Conservation (phyloP, 345 rosid genomes). For the Camelina hispida region DNA sequence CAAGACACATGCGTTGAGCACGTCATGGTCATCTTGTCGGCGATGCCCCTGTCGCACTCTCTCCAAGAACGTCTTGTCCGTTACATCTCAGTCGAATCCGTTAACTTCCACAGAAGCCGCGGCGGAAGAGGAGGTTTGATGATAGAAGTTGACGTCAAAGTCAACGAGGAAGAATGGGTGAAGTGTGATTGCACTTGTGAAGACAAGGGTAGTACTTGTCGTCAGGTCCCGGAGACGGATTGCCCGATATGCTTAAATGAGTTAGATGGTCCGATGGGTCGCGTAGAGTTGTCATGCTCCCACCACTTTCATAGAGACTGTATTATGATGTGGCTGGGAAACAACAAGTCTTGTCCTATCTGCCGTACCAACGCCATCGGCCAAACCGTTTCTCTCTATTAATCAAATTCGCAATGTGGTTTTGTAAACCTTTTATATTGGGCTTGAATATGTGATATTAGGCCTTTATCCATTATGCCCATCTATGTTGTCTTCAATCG, state of each 20-base stretch:
- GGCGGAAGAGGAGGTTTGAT: background rate
- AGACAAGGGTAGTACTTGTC: background rate
- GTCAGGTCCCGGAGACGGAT: background rate
- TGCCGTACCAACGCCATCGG: conserved; percentile 21
- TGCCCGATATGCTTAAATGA: conserved; percentile 17
- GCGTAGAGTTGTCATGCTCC: conserved; percentile 22
- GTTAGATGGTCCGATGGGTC: background rate
- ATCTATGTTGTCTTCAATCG: background rate
- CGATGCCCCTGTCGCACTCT: conserved; percentile 7
- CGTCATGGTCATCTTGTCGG: conserved; percentile 32
- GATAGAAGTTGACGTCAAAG: conserved; percentile 14
- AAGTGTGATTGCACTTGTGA: background rate
- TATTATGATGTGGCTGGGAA: conserved; percentile 11
- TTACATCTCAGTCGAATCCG: conserved; percentile 6
- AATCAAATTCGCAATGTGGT: background rate
- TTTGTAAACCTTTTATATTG: background rate
- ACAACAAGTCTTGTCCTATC: conserved; percentile 15
- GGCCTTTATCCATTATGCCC: background rate
- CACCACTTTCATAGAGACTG: conserved; percentile 20
- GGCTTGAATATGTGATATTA: background rate
- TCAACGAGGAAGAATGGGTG: background rate
- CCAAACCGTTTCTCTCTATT: conserved; percentile 1
- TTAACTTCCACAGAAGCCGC: background rate
- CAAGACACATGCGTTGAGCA: conserved; percentile 18
- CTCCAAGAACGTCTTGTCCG: conserved; percentile 19